Percentiles rank a stretch among this genome's conserved stretches.
These are phyloP conservation scores for Neofusicoccum umdonicola DNA, from an alignment of 2,329 filamentous ascomycete genomes.

Conservation along the genomic window DNA sequence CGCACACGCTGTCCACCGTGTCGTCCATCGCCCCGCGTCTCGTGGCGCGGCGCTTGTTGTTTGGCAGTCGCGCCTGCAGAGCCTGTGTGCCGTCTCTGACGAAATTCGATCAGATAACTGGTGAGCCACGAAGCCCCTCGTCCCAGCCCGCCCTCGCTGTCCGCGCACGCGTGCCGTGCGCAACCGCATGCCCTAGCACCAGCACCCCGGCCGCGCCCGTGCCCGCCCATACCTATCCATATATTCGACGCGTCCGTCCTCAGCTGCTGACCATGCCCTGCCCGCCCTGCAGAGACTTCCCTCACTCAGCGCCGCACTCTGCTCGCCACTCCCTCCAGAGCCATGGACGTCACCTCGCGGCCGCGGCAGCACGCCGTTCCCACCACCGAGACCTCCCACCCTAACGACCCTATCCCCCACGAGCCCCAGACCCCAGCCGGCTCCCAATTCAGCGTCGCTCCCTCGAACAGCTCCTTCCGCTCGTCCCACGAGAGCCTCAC, in stretches of 20 bases:
- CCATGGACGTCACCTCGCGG: slow-evolving; percentile 23
- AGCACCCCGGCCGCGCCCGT: background rate
- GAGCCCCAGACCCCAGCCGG: slow-evolving; percentile 40
- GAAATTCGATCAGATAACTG: slow-evolving; percentile 17
- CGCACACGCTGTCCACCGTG: slow-evolving; percentile 8
- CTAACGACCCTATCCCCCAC: slow-evolving; percentile 45
- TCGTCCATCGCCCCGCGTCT: slow-evolving; percentile 13
- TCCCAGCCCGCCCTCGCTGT: background rate
- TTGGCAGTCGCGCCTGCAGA: slow-evolving; percentile 11
- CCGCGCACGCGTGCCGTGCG: background rate
- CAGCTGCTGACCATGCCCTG: background rate
- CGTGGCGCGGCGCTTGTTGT: slow-evolving; percentile 12
- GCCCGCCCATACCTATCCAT: background rate
- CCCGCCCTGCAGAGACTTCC: background rate
- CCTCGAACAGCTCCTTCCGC: slow-evolving; percentile 34
- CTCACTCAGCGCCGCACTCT: slow-evolving; percentile 14
- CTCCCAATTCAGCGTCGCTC: slow-evolving; percentile 33
- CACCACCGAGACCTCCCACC: slow-evolving; percentile 44
- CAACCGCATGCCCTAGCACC: background rate
- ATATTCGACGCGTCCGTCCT: background rate
- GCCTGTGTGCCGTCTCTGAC: slow-evolving; percentile 3
- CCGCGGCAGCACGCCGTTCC: slow-evolving; percentile 39
- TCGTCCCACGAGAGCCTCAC: slow-evolving; percentile 41
- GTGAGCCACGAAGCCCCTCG: slow-evolving; percentile 12
- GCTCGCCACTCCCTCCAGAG: slow-evolving; percentile 22